phyloP scores from a whole-genome alignment of 1,139 yeast species.

The Ogataea hybrid region DNA sequence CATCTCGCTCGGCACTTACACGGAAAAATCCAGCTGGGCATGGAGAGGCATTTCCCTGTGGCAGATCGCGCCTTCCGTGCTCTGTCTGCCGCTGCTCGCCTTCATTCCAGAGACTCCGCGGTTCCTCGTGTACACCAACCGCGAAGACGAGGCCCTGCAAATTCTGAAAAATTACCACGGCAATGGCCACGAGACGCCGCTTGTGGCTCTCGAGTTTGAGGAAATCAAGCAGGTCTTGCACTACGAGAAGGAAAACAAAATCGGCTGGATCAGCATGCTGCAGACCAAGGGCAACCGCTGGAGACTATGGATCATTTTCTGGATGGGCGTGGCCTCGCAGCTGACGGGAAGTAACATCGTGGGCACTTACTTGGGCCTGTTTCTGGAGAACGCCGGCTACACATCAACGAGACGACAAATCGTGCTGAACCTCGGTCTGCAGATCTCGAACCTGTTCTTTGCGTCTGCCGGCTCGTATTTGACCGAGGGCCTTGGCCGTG shows the following conservation, averaged over 20 bases:
- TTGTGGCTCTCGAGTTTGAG: slow-evolving; percentile 35
- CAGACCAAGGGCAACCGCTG: slow-evolving; percentile 37
- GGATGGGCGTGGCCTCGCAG: slow-evolving; percentile 42
- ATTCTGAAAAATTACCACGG: slow-evolving; percentile 38
- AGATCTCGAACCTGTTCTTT: slow-evolving; percentile 40
- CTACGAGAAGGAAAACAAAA: slow-evolving; percentile 30
- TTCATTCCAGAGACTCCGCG: slow-evolving; percentile 50
- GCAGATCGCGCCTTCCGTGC: slow-evolving; percentile 38
- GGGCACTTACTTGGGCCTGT: slow-evolving; percentile 42
- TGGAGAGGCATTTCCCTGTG: slow-evolving; percentile 50
- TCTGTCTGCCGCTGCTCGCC: slow-evolving; percentile 32
- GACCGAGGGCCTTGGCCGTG: slow-evolving; percentile 38
- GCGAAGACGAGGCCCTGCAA: slow-evolving; percentile 37
- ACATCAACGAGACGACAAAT: slow-evolving; percentile 39
- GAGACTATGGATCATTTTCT: slow-evolving; percentile 39
- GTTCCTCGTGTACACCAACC: slow-evolving; percentile 40
- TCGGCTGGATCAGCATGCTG: slow-evolving; percentile 39
- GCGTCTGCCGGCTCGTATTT: slow-evolving; percentile 35
- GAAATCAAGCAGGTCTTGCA: slow-evolving; percentile 42
- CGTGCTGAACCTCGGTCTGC: slow-evolving; percentile 43
- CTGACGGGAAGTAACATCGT: slow-evolving; percentile 46
- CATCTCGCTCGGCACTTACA: slow-evolving; percentile 45
- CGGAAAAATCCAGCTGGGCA: slow-evolving; percentile 31
- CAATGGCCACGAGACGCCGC: slow-evolving; percentile 35
- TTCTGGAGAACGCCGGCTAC: slow-evolving; percentile 44